Evolutionary conservation across 805 yeast genomes (phyloP).

Genomic region (Candida manassasensis): DNA sequence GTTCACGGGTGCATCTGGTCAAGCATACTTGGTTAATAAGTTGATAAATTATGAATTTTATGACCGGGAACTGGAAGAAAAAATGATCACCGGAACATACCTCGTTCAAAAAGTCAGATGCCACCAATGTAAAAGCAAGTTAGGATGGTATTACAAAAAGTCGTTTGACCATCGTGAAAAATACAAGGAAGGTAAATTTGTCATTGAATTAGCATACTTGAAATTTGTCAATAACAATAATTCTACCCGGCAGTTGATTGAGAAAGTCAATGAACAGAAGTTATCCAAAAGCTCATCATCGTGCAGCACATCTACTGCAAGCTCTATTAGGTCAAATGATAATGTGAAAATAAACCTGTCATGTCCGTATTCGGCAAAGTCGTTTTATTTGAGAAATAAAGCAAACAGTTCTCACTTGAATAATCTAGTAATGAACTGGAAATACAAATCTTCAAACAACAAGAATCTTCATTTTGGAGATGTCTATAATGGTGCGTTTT

Average conservation of each 20-base stretch:
- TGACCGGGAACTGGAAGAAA: conserved; percentile 23
- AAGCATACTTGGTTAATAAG: conserved; percentile 37
- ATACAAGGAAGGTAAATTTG: conserved; percentile 43
- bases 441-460: conserved; percentile 3
- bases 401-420: not conserved
- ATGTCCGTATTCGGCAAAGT: not conserved
- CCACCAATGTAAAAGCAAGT: conserved; percentile 30
- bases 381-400: not conserved
- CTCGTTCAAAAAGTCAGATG: conserved; percentile 33
- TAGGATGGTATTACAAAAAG: conserved; percentile 42
- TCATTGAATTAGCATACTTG: conserved; percentile 35
- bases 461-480: conserved; percentile 4
- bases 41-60: conserved; percentile 32
- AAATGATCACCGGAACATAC: conserved; percentile 38
- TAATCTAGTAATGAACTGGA: conserved; percentile 3
- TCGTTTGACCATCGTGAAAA: conserved; percentile 30
- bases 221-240: conserved; percentile 32
- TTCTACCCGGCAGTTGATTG: conserved; percentile 27
- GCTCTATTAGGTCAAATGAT: not conserved
- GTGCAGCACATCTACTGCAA: not conserved
- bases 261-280: conserved; percentile 16
- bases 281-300: conserved; percentile 12
- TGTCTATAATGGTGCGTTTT: conserved; percentile 3
- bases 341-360: not conserved
- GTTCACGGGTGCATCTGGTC: conserved; percentile 37